phyloP scores from a whole-genome alignment of 2,329 filamentous ascomycete genomes.

The Nemania diffusa region DNA sequence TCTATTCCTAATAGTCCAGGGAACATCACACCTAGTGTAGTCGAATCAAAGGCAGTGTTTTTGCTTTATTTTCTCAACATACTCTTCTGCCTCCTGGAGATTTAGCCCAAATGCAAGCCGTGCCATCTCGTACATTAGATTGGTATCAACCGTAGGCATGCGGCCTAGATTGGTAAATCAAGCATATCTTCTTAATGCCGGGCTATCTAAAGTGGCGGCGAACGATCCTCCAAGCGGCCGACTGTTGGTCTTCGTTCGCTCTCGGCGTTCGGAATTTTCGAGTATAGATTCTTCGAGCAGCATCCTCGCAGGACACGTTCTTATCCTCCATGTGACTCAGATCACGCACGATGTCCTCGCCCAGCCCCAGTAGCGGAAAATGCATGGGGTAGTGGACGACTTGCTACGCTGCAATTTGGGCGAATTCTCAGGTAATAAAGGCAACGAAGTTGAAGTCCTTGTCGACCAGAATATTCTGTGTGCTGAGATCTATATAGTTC shows the following conservation, averaged over 20 bases:
- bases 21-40: background rate
- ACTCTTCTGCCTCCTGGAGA: slow-evolving; percentile 10
- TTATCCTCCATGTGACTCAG: slow-evolving; percentile 34
- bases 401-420: slow-evolving; percentile 47
- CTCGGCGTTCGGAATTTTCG: slow-evolving; percentile 35
- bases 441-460: slow-evolving; percentile 47
- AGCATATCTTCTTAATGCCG: slow-evolving; percentile 14
- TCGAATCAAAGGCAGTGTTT: slow-evolving; percentile 11
- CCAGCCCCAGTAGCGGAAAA: slow-evolving; percentile 41
- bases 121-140: slow-evolving; percentile 8
- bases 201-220: slow-evolving; percentile 31
- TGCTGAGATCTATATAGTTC: slow-evolving; percentile 50
- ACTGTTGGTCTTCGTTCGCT: background rate
- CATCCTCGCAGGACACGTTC: slow-evolving; percentile 34
- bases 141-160: background rate
- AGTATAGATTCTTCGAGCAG: slow-evolving; percentile 33
- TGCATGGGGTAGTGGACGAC: slow-evolving; percentile 49
- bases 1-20: background rate
- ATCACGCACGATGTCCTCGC: slow-evolving; percentile 36
- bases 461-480: slow-evolving; percentile 50
- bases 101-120: slow-evolving; percentile 11
- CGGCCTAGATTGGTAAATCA: slow-evolving; percentile 14
- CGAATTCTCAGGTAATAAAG: slow-evolving; percentile 50
- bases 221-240: slow-evolving; percentile 23
- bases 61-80: slow-evolving; percentile 15